These are phyloP conservation scores for Echinochloa phyllopogon DNA, from an alignment of 176 grass and related monocot genomes.

Conservation along the genomic window DNA sequence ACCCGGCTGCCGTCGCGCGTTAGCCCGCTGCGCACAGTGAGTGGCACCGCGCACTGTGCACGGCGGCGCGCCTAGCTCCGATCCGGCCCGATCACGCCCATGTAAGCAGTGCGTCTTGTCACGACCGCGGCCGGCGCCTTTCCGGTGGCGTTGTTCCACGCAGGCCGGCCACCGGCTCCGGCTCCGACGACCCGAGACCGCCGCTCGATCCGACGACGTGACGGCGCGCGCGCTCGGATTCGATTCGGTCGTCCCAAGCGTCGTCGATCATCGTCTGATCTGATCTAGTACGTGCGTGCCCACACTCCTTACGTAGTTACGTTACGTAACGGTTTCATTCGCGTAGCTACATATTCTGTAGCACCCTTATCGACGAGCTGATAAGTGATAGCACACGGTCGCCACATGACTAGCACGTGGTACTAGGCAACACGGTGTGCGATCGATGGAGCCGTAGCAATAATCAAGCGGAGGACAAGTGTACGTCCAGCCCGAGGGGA, in stretches of 20 bases:
- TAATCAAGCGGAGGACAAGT: not conserved
- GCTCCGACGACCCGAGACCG: too few species aligned
- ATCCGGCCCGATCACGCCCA: not conserved
- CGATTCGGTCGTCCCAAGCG: too few species aligned
- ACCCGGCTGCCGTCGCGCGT: too few species aligned
- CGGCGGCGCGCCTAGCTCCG: not conserved
- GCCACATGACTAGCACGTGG: not conserved
- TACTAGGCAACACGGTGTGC: not conserved
- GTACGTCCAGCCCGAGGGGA: not conserved
- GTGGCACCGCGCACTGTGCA: not conserved
- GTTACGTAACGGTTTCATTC: not conserved
- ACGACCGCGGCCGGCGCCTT: not conserved
- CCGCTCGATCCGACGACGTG: too few species aligned
- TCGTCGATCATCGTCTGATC: too few species aligned
- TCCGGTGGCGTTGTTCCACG: not conserved
- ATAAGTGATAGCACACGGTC: not conserved
- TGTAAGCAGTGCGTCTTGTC: not conserved
- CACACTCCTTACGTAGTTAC: not conserved
- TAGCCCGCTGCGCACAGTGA: not conserved
- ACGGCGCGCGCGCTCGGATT: too few species aligned
- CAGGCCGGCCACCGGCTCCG: not conserved
- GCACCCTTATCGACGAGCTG: not conserved
- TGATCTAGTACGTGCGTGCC: too few species aligned
- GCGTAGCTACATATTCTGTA: not conserved
- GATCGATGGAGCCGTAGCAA: not conserved